phyloP scores from a whole-genome alignment of 371 early-diverging fungal genomes.

The Umbelopsis sp. region DNA sequence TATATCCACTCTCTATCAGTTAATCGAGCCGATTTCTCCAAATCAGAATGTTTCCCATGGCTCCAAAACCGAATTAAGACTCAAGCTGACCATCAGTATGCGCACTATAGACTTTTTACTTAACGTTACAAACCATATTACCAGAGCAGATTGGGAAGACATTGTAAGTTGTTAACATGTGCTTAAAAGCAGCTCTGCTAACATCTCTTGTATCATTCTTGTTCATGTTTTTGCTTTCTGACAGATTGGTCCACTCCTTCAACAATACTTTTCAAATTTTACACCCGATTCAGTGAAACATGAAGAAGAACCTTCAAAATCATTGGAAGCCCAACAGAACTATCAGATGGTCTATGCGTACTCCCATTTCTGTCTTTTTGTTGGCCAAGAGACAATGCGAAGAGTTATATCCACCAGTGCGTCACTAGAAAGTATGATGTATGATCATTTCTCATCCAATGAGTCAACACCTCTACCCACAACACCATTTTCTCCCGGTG shows the following conservation, averaged over 20 bases:
- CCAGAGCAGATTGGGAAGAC: constrained; percentile 60
- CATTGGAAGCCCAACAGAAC: constrained; percentile 41
- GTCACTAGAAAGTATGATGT: constrained; percentile 57
- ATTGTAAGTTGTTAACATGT: constrained; percentile 38
- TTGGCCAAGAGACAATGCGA: constrained; percentile 58
- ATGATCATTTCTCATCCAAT: constrained; percentile 44
- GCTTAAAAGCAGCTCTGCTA: background rate
- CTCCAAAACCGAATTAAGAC: constrained; percentile 24
- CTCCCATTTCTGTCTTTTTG: constrained; percentile 55
- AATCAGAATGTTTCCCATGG: constrained; percentile 17
- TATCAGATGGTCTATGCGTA: constrained; percentile 70
- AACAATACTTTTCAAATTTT: constrained; percentile 69
- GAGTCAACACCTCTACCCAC: constrained; percentile 16
- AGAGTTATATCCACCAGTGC: constrained; percentile 64
- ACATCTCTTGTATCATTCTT: background rate
- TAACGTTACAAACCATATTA: constrained; percentile 49
- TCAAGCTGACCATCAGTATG: constrained; percentile 56
- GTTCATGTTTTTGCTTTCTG: background rate
- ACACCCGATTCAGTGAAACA: constrained; percentile 31
- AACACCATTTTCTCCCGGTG: constrained; percentile 16
- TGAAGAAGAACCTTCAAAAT: constrained; percentile 26
- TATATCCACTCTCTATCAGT: constrained; percentile 40
- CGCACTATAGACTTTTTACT: constrained; percentile 60
- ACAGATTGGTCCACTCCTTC: constrained; percentile 63
- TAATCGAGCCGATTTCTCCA: constrained; percentile 44